Evolutionary conservation across 805 yeast species (phyloP), one percentile per base, ranked within the genome.

Genomic region (Suhomyces kilbournensis): DNA sequence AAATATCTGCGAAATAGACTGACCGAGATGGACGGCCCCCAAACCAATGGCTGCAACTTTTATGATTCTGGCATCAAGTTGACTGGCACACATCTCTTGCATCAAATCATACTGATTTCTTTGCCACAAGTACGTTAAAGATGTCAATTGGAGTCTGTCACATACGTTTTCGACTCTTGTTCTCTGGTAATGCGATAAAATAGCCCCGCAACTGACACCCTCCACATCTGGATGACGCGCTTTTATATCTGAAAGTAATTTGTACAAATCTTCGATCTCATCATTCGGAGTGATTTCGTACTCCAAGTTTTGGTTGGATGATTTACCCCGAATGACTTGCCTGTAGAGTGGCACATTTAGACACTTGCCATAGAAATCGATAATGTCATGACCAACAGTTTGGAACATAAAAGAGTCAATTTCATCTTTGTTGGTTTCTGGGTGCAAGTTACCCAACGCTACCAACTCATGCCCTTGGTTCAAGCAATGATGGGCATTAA

Each of bases 401-500:
- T 94, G 99, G 68, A 89, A 94, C 99, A 94, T 94, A 64, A 86
- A 93, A 50, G 97, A 89, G 66, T 94, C 97, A 50, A 94, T 71
- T 67, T 94, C 99, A 58, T 70, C 70, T 59, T 75, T 61, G 12
- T 38, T 25, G 32, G 66, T 68, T 1, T 77, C 76, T 1, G 97
- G 97, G 61, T 83, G 82, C 55, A 94, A 68, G 62, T 94, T 94
- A 0, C 91, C 98, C 46, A 93, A 69, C 1, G 97, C 97, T 0
- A 82, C 82, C 5, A 94, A 72, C 60, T 89, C 88, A 70, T 94
- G 99, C 12, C 96, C 96, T 49, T 88, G 83, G 2, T 80, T 77
- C n/a, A 88, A 65, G 62, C 98, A 90, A 65, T 94, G 96, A 38
- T 90, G 71, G 14, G 93, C 83, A 64, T 92, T 94, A 68, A 80